Conservation (phyloP, 352 stramenopile genomes). For the Achlya hypogyna region DNA sequence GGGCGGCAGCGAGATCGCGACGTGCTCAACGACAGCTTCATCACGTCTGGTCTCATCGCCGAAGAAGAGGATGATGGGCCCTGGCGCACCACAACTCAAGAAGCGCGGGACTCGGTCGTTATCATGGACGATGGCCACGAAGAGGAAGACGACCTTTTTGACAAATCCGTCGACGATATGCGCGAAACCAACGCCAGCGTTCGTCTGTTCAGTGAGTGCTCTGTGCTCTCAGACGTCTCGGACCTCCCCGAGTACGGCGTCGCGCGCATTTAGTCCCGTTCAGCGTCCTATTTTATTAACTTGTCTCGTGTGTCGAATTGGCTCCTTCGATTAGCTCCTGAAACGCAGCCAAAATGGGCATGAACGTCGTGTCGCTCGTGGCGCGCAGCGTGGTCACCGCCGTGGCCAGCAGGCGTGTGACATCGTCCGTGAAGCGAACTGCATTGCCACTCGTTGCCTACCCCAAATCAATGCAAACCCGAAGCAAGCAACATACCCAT, state of each 20-base stretch:
- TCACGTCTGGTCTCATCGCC: neutral
- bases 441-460: constrained; percentile 14
- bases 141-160: constrained; percentile 17
- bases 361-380: too few species aligned
- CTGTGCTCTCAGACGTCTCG: neutral
- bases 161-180: constrained; percentile 11
- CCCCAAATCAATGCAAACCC: too few species aligned
- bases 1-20: neutral
- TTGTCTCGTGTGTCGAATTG: too few species aligned
- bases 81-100: neutral
- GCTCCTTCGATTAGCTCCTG: too few species aligned
- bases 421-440: neutral
- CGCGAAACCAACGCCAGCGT: neutral
- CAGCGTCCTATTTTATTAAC: neutral
- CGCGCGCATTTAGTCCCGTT: neutral
- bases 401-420: neutral
- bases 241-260: neutral
- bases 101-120: constrained; percentile 4
- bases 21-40: constrained; percentile 6
- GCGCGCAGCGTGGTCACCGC: neutral
- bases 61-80: constrained; percentile 7
- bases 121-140: constrained; percentile 18
- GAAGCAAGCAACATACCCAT: too few species aligned
- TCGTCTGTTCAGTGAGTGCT: neutral
- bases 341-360: too few species aligned